Base-by-base conservation (phyloP, 169 alveolate genomes). In the Cryptosporidium muris region DNA sequence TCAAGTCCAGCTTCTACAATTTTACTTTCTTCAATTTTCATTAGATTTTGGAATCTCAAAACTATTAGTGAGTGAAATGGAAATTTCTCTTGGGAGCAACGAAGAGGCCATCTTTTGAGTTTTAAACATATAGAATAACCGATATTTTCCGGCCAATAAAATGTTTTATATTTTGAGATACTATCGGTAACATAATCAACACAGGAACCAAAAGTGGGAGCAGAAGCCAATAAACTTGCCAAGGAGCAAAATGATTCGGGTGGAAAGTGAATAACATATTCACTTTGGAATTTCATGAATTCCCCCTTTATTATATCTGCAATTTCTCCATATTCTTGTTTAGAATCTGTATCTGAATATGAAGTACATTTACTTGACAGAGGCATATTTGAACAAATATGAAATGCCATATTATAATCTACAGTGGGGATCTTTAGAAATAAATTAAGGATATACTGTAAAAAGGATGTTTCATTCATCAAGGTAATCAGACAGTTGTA, bases 71-170 rank as follows among this genome's bases (percentile, higher is more conserved):
- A 74, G 37, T 74, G 85, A 74, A 58, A 47, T 1, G 66, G 14
- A 16, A 74, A 74, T 2, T 42, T 25, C 25, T 74, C 85, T 8
- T 2, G 8, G 12, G 9, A 12, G 51, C 85, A 74, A 25, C n/a
- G 16, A 43, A 66, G 54, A 43, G 85, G 85, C 85, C 85, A 74
- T 36, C 54, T 14, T 47, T 74, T 74, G 1, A 43, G 16, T 43
- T 74, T 74, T 7, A 51, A 36, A 54, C 85, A 74, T 14, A 74
- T 58, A 4, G 74, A 45, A 42, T 58, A 40, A 1, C 48, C 63
- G 47, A 74, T 58, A 36, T 74, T 52, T 38, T 9, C 6, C 2
- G 85, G 68, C 54, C 54, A 74, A 37, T 74, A 42, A 67, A 37
- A 62, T 40, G 42, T 16, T 58, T 25, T 54, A 12, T 45, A 47